A percentile compares a stretch with the other conserved stretches of the same genome.
Evolutionary conservation across 768 basidiomycete genomes (phyloP).

Genomic region (Cystofilobasidium bisporidii): DNA sequence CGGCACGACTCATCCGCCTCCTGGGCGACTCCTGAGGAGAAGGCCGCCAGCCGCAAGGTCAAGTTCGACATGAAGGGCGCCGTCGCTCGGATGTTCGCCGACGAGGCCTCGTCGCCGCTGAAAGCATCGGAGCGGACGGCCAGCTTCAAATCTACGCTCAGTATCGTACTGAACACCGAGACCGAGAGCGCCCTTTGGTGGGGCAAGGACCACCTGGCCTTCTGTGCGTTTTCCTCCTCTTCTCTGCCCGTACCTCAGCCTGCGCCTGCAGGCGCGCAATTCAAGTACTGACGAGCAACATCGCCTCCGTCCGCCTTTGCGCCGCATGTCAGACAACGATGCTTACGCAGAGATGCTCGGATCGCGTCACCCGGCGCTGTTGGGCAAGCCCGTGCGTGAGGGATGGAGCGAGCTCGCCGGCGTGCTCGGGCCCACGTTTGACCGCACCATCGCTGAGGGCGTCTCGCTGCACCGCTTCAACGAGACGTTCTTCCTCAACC

Average conservation of each 20-base stretch:
- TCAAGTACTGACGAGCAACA: too few species aligned
- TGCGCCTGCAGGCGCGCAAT: too few species aligned
- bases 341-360: neutral
- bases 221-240: neutral
- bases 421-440: neutral
- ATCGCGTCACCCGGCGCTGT: neutral
- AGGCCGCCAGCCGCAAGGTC: neutral
- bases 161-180: neutral
- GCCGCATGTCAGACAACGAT: neutral
- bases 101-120: neutral
- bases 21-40: neutral
- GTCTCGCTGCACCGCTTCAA: neutral
- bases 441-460: neutral
- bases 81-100: neutral
- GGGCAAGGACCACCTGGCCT: neutral
- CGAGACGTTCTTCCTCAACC: neutral
- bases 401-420: neutral
- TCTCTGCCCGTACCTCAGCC: too few species aligned
- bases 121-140: neutral
- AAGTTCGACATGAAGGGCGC: neutral
- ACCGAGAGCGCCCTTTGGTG: neutral
- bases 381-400: neutral
- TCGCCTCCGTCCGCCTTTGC: too few species aligned
- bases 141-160: neutral
- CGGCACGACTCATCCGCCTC: neutral